Base-by-base conservation (phyloP, 1,284 basidiomycete genomes). In the Ceratobasidium sp. region DNA sequence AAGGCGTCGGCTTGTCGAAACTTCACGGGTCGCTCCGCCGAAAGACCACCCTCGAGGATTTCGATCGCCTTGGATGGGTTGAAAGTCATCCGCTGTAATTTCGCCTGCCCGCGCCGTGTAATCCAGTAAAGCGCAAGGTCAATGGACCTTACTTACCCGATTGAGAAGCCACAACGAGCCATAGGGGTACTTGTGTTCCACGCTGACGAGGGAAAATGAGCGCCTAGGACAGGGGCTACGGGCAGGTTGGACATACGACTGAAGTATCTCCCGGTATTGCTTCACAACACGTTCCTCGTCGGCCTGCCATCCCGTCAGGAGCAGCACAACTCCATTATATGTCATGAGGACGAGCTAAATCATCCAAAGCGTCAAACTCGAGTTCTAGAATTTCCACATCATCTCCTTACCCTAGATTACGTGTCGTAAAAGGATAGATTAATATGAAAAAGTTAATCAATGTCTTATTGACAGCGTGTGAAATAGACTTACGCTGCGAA, bases 121-220 rank as follows among this genome's bases (percentile, higher is more conserved):
- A 62, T 39, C 56, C 4, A 72, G 68, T 37, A 14, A 34, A 51
- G 49, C 16, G 22, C 27, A 24, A 37, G 51, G n/a, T 9, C 2
- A 43, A 48, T 63, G n/a, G 46, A 22, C 24, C 13, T 19, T 0
- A 81, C 83, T 31, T 77, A 90, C 91, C 72, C 88, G 84, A 78
- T 92, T 92, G 39, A 93, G 81, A 39, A 91, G 88, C 92, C 92
- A 93, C 4, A 93, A 77, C 0, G 90, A 87, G 11, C 92, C 91
- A 14, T 85, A 83, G 0, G 92, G 90, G 78, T 91, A 92, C 34
- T 87, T 84, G 1, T 81, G 75, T 56, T 88, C 86, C 14, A 91
- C 81, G 66, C 87, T 87, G 59, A 27, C 46, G 41, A 19, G 43
- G 27, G 27, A 43, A 29, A 34, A 14, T 58, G 37, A 59, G 61